Base-by-base conservation (phyloP, 2,329 filamentous ascomycete species). In the Penicillium sp. region DNA sequence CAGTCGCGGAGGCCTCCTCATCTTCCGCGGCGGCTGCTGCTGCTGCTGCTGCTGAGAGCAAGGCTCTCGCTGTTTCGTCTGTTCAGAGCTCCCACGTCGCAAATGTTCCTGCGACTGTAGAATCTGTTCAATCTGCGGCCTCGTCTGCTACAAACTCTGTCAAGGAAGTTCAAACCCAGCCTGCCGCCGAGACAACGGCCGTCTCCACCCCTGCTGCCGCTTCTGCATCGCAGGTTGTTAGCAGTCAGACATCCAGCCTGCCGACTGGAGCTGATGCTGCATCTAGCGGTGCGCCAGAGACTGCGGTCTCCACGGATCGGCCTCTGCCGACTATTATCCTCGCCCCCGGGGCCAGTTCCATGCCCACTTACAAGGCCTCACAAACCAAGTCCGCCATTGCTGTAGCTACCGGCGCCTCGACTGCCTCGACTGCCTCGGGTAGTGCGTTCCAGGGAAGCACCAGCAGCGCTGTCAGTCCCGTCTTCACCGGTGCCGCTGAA, bases 401-500 rank as follows among this genome's bases (percentile, higher is more conserved):
- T 3, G 26, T 42, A 12, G 44, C 65, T 12, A 56, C 60, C 15
- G 45, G 40, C 10, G 26, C 26, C 17, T 49, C 51, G 4, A 28
- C 57, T 1, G 26, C 26, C 17, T 49, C 51, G 4, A 28, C 57
- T 1, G 53, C 61, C 4, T 58, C 59, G 9, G 59, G 51, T 19
- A 63, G 58, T 26, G 12, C 30, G 35, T 37, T 40, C 35, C 30
- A 51, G 17, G 55, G 55, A 24, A 30, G 28, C 13, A 62, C 67
- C 3, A 62, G 56, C 9, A 67, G 69, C 4, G 65, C 65, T 5
- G 44, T 54, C 7, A 63, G 56, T 10, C 64, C 71, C 15, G 53
- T 72, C 2, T 73, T 72, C 60, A 74, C 71, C 3, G 70, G 68
- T 5, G 65, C 64, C 15, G 72, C 69, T 3, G 64, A 57, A 40